Percentiles rank a stretch among this genome's conserved stretches.
Evolutionary conservation across 192 early-diverging fungal genomes (phyloP).

Genomic region (Diversispora eburnea): DNA sequence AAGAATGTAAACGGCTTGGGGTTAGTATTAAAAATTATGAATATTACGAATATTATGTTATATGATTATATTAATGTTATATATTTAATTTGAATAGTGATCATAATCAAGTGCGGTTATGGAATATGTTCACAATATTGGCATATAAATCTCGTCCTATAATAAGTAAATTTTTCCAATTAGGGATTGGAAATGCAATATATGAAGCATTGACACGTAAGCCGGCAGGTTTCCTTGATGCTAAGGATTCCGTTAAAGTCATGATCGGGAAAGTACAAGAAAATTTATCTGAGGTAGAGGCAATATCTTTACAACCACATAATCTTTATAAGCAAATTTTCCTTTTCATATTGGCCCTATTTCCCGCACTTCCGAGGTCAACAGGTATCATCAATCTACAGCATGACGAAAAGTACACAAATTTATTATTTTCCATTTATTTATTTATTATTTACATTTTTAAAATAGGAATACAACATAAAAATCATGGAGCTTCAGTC

Average conservation of each 20-base stretch:
- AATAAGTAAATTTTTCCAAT: neutral
- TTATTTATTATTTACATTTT: neutral
- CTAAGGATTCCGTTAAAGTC: neutral
- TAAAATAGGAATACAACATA: no score
- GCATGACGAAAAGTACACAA: neutral
- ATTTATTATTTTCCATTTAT: neutral
- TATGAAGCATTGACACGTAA: neutral
- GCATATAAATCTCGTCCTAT: neutral
- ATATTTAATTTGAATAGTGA: neutral
- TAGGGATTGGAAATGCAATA: neutral
- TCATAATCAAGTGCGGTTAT: neutral
- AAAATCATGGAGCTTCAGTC: no score
- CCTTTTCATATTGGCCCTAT: neutral
- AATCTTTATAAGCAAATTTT: neutral
- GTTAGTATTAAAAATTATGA: neutral
- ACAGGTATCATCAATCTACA: neutral
- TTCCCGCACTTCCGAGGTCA: neutral
- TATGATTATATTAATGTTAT: neutral
- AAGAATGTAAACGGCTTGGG: neutral
- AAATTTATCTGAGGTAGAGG: neutral
- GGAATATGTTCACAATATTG: constrained; percentile 9
- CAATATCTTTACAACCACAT: neutral
- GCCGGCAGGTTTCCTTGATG: neutral
- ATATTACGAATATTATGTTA: neutral
- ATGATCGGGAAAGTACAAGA: neutral